These are phyloP conservation scores for Lithospermum erythrorhizon DNA, from an alignment of 257 asterid genomes.

Conservation along the genomic window DNA sequence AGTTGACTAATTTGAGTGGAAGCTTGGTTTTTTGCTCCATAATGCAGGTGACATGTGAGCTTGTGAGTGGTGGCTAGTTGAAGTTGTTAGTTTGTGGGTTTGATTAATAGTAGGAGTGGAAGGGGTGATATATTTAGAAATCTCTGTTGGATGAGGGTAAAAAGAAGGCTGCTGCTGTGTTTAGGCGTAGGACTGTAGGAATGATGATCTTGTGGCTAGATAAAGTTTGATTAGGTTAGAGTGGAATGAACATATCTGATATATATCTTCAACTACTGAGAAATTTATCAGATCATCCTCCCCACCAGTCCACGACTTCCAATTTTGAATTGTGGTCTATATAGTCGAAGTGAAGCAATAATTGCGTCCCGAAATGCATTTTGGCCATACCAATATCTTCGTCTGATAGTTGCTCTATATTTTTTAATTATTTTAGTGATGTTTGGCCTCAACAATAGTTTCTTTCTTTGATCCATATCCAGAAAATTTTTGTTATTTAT, in stretches of 20 bases:
- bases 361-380: no score
- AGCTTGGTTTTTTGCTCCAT: neutral
- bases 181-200: no score
- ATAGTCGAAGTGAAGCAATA: neutral
- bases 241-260: no score
- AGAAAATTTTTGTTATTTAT: neutral
- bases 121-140: neutral
- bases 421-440: neutral
- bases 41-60: neutral
- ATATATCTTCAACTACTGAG: no score
- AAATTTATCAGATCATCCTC: no score
- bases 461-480: neutral
- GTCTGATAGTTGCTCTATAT: neutral
- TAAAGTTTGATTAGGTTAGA: no score
- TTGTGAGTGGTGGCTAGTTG: neutral
- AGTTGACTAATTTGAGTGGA: no score
- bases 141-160: no score
- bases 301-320: no score
- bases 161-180: neutral
- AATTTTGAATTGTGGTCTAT: neutral
- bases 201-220: no score
- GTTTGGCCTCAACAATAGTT: no score
- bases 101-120: neutral
- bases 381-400: neutral
- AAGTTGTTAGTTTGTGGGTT: neutral